Conservation (phyloP, 306 rosid genomes). For the Vigna unguiculata region DNA sequence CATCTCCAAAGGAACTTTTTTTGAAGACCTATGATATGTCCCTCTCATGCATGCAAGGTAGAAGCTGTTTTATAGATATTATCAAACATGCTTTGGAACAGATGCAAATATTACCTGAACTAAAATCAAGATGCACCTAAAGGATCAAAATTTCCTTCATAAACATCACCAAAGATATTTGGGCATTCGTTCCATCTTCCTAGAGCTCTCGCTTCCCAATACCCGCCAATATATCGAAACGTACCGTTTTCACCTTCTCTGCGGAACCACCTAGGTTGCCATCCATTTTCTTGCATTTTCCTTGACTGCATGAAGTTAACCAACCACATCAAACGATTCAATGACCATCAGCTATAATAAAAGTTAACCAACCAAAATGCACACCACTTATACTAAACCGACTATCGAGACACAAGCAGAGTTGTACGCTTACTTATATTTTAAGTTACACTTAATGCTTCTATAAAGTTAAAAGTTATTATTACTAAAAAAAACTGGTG, state of each 20-base stretch:
- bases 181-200: constrained; percentile 89
- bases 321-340: background rate
- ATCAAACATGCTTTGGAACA: background rate
- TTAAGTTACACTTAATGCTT: no score
- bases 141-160: constrained; percentile 51
- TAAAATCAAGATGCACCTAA: constrained; percentile 57
- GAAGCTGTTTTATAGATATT: background rate
- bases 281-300: constrained; percentile 95
- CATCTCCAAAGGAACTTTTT: constrained; percentile 32
- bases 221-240: constrained; percentile 77
- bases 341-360: background rate
- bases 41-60: background rate
- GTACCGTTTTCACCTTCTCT: constrained; percentile 74
- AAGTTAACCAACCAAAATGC: background rate
- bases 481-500: background rate
- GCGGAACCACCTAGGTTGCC: constrained; percentile 92
- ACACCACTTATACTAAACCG: background rate
- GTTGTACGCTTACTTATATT: background rate
- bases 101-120: constrained; percentile 52
- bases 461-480: background rate
- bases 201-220: constrained; percentile 83
- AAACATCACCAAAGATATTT: constrained; percentile 80
- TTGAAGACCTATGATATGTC: constrained; percentile 19
- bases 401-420: background rate
- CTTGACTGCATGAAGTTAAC: constrained; percentile 75